These are phyloP conservation scores for Zygoascus biomembranicola DNA, from an alignment of 805 yeast species.

Conservation along the genomic window DNA sequence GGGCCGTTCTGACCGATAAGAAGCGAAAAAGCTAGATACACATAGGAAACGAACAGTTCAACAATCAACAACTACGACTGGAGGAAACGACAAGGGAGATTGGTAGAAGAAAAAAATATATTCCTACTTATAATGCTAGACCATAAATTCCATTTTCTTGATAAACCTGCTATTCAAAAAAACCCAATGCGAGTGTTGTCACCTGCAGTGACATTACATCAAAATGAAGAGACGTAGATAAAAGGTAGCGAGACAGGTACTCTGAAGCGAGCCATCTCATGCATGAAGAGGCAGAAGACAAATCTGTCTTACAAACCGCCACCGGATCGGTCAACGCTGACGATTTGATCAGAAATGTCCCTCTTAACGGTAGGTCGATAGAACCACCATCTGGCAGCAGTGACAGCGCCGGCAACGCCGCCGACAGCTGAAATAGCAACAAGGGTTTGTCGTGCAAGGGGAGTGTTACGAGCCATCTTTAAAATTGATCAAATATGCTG, in stretches of 20 bases:
- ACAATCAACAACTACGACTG: neutral
- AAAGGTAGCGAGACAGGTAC: neutral
- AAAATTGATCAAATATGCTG: neutral
- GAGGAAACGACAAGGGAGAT: neutral
- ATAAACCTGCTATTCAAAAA: neutral
- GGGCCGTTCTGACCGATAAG: too few species aligned
- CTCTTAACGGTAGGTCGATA: conserved; percentile 28
- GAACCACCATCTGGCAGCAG: conserved; percentile 22
- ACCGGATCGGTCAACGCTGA: conserved; percentile 31
- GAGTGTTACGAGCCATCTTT: neutral
- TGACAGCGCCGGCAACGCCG: conserved; percentile 18
- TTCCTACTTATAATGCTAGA: neutral
- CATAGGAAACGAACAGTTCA: too few species aligned
- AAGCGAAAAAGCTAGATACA: too few species aligned
- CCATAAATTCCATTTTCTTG: neutral
- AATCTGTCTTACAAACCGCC: conserved; percentile 25
- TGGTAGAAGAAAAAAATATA: neutral
- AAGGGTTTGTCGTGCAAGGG: neutral
- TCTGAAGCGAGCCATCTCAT: neutral
- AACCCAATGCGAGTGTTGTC: neutral
- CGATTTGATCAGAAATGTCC: conserved; percentile 23
- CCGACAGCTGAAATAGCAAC: conserved; percentile 9
- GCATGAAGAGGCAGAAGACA: neutral
- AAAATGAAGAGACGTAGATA: neutral
- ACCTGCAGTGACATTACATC: neutral